Evolutionary conservation across 805 yeast species (phyloP).

Genomic region (Starmerella vitae): DNA sequence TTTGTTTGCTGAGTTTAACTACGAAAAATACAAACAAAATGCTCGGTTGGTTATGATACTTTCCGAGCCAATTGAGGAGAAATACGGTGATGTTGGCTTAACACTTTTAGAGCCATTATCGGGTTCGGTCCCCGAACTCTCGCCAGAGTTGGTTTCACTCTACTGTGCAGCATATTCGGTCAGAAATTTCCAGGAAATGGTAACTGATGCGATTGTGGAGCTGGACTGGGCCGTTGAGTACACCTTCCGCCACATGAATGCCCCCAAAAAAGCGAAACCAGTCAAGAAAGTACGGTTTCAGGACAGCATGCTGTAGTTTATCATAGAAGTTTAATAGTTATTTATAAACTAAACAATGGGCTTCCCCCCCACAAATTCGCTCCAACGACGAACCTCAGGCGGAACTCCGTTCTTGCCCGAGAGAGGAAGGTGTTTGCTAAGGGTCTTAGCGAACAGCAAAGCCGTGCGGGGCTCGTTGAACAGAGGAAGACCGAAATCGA

Average conservation of each 20-base stretch:
- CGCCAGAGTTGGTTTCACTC: background rate
- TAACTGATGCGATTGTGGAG: no score
- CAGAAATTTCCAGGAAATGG: no score
- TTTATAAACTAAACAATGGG: constrained; percentile 43
- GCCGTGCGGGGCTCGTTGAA: constrained; percentile 96
- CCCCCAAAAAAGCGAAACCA: background rate
- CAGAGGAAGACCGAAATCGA: constrained; percentile 91
- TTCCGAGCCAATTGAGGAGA: no score
- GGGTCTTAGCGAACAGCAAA: constrained; percentile 66
- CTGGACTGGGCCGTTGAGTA: no score
- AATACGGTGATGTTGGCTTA: no score
- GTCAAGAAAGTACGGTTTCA: background rate
- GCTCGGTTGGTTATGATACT: no score
- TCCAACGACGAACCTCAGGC: constrained; percentile 84
- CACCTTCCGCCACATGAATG: background rate
- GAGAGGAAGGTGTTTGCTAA: constrained; percentile 54
- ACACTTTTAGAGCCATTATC: background rate
- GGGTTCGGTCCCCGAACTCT: background rate
- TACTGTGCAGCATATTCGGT: no score
- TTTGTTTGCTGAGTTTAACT: no score
- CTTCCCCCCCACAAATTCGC: constrained; percentile 90
- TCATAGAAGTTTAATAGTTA: no score
- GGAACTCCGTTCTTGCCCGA: constrained; percentile 49
- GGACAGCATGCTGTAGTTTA: no score
- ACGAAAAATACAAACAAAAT: no score